A percentile compares a stretch with the other conserved stretches of the same genome.
phyloP scores from a whole-genome alignment of 345 rosid species.

The Schrenkiella parvula region DNA sequence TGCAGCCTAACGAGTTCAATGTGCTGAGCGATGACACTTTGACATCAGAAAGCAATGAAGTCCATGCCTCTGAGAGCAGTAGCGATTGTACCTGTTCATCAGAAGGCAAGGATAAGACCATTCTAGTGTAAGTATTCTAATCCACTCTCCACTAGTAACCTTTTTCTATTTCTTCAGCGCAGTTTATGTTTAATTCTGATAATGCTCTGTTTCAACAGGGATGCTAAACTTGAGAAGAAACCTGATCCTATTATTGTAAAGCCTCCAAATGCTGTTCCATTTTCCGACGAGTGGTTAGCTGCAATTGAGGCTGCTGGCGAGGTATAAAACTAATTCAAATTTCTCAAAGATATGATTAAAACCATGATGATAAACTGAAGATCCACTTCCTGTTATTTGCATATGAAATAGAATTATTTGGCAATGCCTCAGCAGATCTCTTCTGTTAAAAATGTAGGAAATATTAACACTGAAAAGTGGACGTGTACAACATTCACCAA shows the following conservation, averaged over 20 bases:
- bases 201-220: slow-evolving; percentile 35
- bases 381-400: not conserved
- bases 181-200: not conserved
- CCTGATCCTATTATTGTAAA: slow-evolving; percentile 41
- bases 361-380: not conserved
- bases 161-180: not conserved
- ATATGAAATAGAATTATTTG: not conserved
- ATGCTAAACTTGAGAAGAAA: slow-evolving; percentile 37
- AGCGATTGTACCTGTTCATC: slow-evolving; percentile 1
- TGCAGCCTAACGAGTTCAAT: slow-evolving; percentile 25
- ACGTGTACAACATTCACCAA: slow-evolving; percentile 85
- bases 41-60: slow-evolving; percentile 33
- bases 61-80: slow-evolving; percentile 15
- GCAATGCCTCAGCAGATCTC: slow-evolving; percentile 8
- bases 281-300: slow-evolving; percentile 95
- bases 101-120: slow-evolving; percentile 34
- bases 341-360: not conserved
- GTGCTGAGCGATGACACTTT: not conserved
- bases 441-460: slow-evolving; percentile 46
- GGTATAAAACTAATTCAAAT: slow-evolving; percentile 42
- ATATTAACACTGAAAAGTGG: slow-evolving; percentile 76
- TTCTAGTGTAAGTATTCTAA: slow-evolving; percentile 39
- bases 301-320: slow-evolving; percentile 95
- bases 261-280: slow-evolving; percentile 70
- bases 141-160: slow-evolving; percentile 7